These are phyloP conservation scores for Clavispora phyllophila DNA, from an alignment of 805 yeast genomes.

Conservation along the genomic window DNA sequence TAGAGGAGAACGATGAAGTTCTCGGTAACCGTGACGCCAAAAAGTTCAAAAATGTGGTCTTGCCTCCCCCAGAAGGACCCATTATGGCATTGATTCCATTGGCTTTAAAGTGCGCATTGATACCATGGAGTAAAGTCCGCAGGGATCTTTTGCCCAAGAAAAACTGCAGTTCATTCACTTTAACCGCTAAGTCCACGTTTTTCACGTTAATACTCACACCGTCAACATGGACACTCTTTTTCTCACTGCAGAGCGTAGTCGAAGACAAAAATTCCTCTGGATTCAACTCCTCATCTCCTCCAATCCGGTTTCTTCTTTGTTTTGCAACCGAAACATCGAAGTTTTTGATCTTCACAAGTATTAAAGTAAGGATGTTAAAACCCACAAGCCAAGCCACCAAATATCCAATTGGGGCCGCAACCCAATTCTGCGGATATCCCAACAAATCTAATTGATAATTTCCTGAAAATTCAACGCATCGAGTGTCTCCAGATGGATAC, in stretches of 20 bases:
- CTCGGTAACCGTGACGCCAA: conserved; percentile 53
- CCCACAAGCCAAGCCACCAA: conserved; percentile 56
- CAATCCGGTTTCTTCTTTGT: conserved; percentile 28
- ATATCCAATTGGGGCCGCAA: conserved; percentile 57
- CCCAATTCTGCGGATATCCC: conserved; percentile 66
- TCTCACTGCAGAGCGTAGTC: background rate
- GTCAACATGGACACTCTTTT: background rate
- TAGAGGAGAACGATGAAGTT: conserved; percentile 16
- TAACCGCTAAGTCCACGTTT: conserved; percentile 11
- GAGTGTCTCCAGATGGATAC: conserved; percentile 27
- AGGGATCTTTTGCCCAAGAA: conserved; percentile 5
- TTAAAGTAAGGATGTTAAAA: conserved; percentile 44
- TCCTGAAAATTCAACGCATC: conserved; percentile 48
- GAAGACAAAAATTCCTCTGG: background rate
- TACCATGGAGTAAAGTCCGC: conserved; percentile 28
- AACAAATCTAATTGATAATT: conserved; percentile 45
- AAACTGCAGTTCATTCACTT: conserved; percentile 9
- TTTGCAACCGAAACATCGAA: conserved; percentile 50
- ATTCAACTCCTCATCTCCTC: conserved; percentile 14
- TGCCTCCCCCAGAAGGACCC: conserved; percentile 83
- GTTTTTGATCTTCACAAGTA: conserved; percentile 44
- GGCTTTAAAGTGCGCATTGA: conserved; percentile 49
- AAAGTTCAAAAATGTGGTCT: conserved; percentile 60
- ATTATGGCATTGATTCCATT: conserved; percentile 64
- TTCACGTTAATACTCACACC: conserved; percentile 7